Evolutionary conservation across 2,329 filamentous ascomycete genomes (phyloP).

Genomic region (Alternaria alternata): DNA sequence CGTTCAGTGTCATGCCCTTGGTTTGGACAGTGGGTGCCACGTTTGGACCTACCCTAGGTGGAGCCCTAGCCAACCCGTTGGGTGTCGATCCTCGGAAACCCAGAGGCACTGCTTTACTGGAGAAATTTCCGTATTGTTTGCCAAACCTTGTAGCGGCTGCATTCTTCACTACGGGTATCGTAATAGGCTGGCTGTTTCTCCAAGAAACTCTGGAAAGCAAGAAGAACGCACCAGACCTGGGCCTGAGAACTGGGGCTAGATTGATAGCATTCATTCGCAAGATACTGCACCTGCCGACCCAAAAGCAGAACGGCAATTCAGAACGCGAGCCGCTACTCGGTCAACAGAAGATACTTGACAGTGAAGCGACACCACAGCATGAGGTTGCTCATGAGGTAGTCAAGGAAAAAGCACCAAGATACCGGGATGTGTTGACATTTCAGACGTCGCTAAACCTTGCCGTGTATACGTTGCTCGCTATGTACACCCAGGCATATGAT

Average conservation of each 20-base stretch:
- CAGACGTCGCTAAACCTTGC: constrained; percentile 80
- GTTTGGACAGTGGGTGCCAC: constrained; percentile 89
- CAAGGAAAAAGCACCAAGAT: constrained; percentile 42
- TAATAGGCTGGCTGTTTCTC: constrained; percentile 79
- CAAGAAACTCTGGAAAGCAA: constrained; percentile 83
- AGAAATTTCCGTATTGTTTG: constrained; percentile 79
- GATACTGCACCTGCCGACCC: constrained; percentile 22
- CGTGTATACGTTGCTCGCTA: constrained; percentile 80
- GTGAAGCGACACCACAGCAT: constrained; percentile 21
- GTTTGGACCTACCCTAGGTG: constrained; percentile 85
- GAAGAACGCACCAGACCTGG: constrained; percentile 75
- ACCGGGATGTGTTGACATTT: constrained; percentile 73
- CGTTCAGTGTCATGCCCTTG: constrained; percentile 93
- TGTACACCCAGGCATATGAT: constrained; percentile 86
- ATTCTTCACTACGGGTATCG: constrained; percentile 81
- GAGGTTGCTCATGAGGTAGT: constrained; percentile 2
- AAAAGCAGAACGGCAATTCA: constrained; percentile 9
- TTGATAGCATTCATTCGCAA: constrained; percentile 55
- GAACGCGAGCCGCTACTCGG: constrained; percentile 45
- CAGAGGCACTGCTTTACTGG: constrained; percentile 69
- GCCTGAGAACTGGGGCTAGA: constrained; percentile 74
- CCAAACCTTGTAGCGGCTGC: constrained; percentile 81
- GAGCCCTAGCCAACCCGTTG: constrained; percentile 82
- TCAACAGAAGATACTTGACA: constrained; percentile 28
- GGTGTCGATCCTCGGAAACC: constrained; percentile 77